These are phyloP conservation scores for Sindora glabra DNA, from an alignment of 306 rosid species.

Conservation along the genomic window DNA sequence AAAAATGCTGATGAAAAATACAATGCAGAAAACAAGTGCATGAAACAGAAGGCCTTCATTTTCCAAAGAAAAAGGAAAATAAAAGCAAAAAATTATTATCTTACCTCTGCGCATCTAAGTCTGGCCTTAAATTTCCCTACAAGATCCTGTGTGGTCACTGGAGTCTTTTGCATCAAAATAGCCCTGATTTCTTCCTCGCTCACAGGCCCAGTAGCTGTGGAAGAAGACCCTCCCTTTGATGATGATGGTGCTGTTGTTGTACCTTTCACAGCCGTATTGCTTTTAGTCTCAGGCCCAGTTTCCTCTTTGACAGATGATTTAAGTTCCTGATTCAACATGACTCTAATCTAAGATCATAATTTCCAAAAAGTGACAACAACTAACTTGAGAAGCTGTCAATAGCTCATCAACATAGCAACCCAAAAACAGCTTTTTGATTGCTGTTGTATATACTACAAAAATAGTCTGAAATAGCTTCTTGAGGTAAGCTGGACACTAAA, in stretches of 20 bases:
- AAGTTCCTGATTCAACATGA: constrained; percentile 45
- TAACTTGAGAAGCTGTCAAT: too few relatives aligned
- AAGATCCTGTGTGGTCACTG: constrained; percentile 87
- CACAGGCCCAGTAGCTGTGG: constrained; percentile 67
- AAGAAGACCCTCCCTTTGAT: constrained; percentile 31
- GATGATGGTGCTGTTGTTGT: constrained; percentile 37
- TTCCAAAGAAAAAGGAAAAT: too few relatives aligned
- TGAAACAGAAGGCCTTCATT: too few relatives aligned
- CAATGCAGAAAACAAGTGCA: too few relatives aligned
- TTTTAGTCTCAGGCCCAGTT: constrained; percentile 40
- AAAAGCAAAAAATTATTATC: too few relatives aligned
- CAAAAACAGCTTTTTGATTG: neutral
- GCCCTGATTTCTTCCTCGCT: constrained; percentile 89
- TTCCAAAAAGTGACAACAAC: too few relatives aligned
- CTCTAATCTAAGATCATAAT: constrained; percentile 7
- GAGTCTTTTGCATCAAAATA: constrained; percentile 67
- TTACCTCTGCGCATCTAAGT: constrained; percentile 58
- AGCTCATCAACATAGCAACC: too few relatives aligned
- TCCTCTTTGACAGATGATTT: constrained; percentile 54
- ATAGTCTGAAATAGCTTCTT: neutral
- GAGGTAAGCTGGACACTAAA: neutral
- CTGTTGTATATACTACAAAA: neutral
- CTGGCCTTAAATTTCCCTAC: constrained; percentile 85
- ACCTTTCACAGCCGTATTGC: constrained; percentile 43
- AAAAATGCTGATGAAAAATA: too few relatives aligned